phyloP scores from a whole-genome alignment of 495 filamentous ascomycete species.

The Neurospora sp. region DNA sequence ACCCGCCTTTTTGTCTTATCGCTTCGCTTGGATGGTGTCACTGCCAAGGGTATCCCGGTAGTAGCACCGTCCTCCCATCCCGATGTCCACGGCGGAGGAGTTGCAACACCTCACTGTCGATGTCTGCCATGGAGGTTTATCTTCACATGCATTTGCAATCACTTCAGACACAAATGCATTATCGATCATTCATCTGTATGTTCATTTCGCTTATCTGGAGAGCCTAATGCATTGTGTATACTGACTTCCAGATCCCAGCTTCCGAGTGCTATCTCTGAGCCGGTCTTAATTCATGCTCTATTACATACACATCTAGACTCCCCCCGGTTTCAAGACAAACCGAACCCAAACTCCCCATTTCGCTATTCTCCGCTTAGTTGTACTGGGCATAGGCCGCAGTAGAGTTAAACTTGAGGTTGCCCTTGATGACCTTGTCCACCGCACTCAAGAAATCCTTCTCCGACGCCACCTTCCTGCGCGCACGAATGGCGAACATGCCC shows the following conservation, averaged over 20 bases:
- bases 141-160: not conserved
- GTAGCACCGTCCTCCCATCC: not conserved
- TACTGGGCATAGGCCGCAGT: slow-evolving; percentile 99
- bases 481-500: slow-evolving; percentile 97
- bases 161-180: not conserved
- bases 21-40: not conserved
- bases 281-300: not conserved
- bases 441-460: slow-evolving; percentile 98
- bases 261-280: not conserved
- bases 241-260: not conserved
- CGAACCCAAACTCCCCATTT: not conserved
- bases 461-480: slow-evolving; percentile 91
- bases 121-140: not conserved
- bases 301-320: slow-evolving; percentile 21
- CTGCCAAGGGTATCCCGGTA: not conserved
- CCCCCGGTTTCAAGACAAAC: not conserved
- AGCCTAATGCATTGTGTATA: not conserved
- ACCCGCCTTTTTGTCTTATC: not conserved
- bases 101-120: not conserved
- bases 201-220: not conserved
- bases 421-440: slow-evolving; percentile 99
- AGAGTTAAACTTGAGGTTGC: slow-evolving; percentile 98
- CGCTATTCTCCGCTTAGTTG: slow-evolving; percentile 51
- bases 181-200: not conserved
- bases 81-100: not conserved